Evolutionary conservation across 2,329 filamentous ascomycete species (phyloP).

Genomic region (Trichoderma lentiforme): DNA sequence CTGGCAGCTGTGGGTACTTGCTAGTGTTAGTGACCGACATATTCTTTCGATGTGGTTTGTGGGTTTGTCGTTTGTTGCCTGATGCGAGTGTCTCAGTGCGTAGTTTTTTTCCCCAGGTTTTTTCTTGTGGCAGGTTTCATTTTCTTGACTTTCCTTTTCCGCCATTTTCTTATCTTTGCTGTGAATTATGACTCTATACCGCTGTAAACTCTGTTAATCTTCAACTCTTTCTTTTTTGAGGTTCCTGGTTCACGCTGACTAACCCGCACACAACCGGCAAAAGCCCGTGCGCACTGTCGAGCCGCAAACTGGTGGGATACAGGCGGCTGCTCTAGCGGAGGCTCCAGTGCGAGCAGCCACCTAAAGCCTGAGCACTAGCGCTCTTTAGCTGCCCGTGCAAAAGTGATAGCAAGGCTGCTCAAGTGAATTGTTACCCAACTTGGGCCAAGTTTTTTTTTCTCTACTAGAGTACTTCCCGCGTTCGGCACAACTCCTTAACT

Average conservation of each 20-base stretch:
- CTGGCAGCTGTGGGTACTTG: constrained; percentile 11
- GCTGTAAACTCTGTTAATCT: not conserved
- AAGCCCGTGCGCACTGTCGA: constrained; percentile 4
- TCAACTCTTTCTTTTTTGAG: not conserved
- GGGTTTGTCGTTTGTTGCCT: not conserved
- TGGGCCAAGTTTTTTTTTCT: constrained; percentile 5
- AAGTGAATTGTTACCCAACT: constrained; percentile 9
- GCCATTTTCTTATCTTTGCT: not conserved
- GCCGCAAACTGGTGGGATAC: constrained; percentile 13
- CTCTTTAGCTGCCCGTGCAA: not conserved
- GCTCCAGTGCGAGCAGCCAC: constrained; percentile 1
- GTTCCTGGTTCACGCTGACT: not conserved
- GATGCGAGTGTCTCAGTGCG: not conserved
- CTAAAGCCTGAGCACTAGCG: not conserved
- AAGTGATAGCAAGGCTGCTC: not conserved
- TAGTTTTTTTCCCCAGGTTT: not conserved
- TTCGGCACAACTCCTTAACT: not conserved
- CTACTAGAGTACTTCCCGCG: not conserved
- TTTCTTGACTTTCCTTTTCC: not conserved
- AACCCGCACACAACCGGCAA: not conserved
- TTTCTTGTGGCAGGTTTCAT: not conserved
- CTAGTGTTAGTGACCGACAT: not conserved
- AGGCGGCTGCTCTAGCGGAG: not conserved
- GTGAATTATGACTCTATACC: not conserved
- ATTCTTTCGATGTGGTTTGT: not conserved